These are phyloP conservation scores for Mycoemilia scoparia DNA, from an alignment of 192 early-diverging fungal genomes.

Conservation along the genomic window DNA sequence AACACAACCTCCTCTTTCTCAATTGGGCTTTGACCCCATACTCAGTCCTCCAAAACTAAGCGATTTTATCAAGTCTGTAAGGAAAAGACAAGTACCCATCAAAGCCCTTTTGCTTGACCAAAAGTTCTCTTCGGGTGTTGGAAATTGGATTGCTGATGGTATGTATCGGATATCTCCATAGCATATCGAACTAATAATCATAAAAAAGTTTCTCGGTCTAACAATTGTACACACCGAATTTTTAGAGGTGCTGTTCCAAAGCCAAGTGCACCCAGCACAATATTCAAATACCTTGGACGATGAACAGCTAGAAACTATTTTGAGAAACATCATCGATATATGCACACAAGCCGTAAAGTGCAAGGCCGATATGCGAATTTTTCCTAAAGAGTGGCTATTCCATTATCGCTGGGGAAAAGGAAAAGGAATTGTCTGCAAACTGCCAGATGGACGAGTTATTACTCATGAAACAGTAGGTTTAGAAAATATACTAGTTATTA, in stretches of 20 bases:
- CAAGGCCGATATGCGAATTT: constrained; percentile 46
- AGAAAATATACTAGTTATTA: too few species aligned
- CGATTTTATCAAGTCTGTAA: constrained; percentile 25
- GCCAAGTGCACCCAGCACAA: constrained; percentile 48
- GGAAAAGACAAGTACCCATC: constrained; percentile 31
- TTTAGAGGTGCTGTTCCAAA: constrained; percentile 62
- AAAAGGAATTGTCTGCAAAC: constrained; percentile 10
- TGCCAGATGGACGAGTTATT: constrained; percentile 39
- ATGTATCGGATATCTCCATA: too few species aligned
- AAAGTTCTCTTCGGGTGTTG: constrained; percentile 56
- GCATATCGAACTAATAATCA: too few species aligned
- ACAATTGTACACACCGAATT: too few species aligned
- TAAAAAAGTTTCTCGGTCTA: too few species aligned
- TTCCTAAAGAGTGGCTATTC: constrained; percentile 63
- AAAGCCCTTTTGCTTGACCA: constrained; percentile 66
- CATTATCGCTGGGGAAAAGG: constrained; percentile 58
- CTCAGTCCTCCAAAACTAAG: constrained; percentile 29
- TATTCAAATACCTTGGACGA: constrained; percentile 25
- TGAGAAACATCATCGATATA: constrained; percentile 29
- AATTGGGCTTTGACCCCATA: constrained; percentile 64
- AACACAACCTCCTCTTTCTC: constrained; percentile 28
- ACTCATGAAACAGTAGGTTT: constrained; percentile 52
- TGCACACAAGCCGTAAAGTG: constrained; percentile 33
- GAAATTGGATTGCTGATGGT: constrained; percentile 80
- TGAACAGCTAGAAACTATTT: constrained; percentile 25